phyloP scores from a whole-genome alignment of 768 basidiomycete species.

The Daedalea quercina region DNA sequence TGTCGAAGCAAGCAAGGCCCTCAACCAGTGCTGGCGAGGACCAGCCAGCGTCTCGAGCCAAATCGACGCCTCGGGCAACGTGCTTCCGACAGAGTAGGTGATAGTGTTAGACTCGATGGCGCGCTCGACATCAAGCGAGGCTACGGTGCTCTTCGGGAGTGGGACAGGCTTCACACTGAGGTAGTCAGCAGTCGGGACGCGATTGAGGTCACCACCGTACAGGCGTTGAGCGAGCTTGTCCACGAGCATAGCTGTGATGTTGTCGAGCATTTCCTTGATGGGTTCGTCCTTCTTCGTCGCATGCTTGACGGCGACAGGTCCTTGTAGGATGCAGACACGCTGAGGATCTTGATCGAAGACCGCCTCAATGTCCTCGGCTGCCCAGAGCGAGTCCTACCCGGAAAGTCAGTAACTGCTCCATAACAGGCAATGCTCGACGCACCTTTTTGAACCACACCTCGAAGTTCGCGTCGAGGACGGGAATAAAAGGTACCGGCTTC shows the following conservation, averaged over 20 bases:
- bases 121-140: conserved; percentile 36
- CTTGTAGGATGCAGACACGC: conserved; percentile 95
- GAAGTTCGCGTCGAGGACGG: conserved; percentile 86
- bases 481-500: conserved; percentile 98
- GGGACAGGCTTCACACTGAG: conserved; percentile 48
- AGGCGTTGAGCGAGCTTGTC: conserved; percentile 70
- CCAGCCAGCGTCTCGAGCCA: conserved; percentile 90
- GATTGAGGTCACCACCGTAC: conserved; percentile 69
- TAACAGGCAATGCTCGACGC: conserved; percentile 11
- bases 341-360: conserved; percentile 99
- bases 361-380: conserved; percentile 95
- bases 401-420: conserved; percentile 4
- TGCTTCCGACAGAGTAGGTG: conserved; percentile 42
- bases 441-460: conserved; percentile 99
- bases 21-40: conserved; percentile 75
- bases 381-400: conserved; percentile 89
- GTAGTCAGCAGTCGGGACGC: conserved; percentile 81
- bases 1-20: conserved; percentile 73
- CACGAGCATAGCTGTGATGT: conserved; percentile 74
- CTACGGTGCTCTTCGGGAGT: conserved; percentile 28
- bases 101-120: conserved; percentile 37
- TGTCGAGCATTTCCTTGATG: conserved; percentile 85
- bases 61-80: conserved; percentile 49
- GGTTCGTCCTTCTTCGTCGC: conserved; percentile 88
- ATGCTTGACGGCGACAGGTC: conserved; percentile 90